Evolutionary conservation across 2,329 filamentous ascomycete genomes (phyloP).

Genomic region (Colletotrichum costaricense): DNA sequence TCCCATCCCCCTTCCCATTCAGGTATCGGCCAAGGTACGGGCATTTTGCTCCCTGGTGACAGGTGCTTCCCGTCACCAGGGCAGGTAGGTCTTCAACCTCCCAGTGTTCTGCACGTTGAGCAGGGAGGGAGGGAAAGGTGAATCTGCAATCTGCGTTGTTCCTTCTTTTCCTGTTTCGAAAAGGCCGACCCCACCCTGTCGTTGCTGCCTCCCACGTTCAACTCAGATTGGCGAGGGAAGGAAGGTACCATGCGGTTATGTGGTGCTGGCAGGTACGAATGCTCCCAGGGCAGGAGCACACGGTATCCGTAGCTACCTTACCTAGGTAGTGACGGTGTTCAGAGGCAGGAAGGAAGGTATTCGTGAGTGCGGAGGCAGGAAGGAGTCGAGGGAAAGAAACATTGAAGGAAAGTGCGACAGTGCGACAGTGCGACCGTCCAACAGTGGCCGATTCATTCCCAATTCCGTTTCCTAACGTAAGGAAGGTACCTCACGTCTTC

Average conservation of each 20-base stretch:
- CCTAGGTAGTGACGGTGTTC: not conserved
- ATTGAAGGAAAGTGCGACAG: not conserved
- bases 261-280: conserved; percentile 14
- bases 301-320: not conserved
- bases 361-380: not conserved
- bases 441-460: not conserved
- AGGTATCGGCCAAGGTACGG: not conserved
- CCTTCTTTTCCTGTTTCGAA: conserved; percentile 31
- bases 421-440: not conserved
- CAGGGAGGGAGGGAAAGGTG: not conserved
- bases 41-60: not conserved
- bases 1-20: not conserved
- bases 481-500: too few relatives aligned
- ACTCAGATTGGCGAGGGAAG: conserved; percentile 30
- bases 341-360: too few relatives aligned
- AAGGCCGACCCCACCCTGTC: conserved; percentile 5
- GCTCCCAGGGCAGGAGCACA: not conserved
- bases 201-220: not conserved
- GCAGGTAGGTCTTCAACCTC: too few relatives aligned
- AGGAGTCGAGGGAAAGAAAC: not conserved
- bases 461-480: not conserved
- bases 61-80: not conserved
- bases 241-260: not conserved
- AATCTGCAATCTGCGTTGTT: conserved; percentile 3
- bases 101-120: too few relatives aligned